These are phyloP conservation scores for Hura crepitans DNA, from an alignment of 441 rosid genomes.

Conservation along the genomic window DNA sequence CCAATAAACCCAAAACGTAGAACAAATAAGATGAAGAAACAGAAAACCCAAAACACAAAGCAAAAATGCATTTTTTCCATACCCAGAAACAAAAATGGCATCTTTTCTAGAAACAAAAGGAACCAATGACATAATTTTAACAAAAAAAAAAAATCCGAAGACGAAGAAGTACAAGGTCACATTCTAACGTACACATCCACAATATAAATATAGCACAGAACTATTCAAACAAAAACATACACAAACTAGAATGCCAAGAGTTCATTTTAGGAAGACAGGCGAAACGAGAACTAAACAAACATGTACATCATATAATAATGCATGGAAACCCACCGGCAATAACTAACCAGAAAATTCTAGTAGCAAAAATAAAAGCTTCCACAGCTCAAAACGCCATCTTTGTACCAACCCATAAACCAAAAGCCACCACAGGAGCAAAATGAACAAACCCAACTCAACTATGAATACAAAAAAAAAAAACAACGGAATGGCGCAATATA, in stretches of 20 bases:
- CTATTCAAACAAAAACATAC: neutral
- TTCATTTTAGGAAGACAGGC: neutral
- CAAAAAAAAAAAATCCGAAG: neutral
- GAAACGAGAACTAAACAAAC: constrained; percentile 11
- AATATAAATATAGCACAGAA: neutral
- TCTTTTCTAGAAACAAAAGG: neutral
- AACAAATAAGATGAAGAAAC: neutral
- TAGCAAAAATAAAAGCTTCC: constrained; percentile 5
- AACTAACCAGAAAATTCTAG: neutral
- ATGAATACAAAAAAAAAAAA: constrained; percentile 1
- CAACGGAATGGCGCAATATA: constrained; percentile 24
- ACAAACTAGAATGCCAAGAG: neutral
- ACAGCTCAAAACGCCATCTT: constrained; percentile 19
- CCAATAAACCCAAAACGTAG: neutral
- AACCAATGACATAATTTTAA: neutral
- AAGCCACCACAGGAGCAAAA: constrained; percentile 7
- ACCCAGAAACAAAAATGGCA: neutral
- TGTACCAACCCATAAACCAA: constrained; percentile 12
- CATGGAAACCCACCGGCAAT: neutral
- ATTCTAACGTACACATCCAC: neutral
- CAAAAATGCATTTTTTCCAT: neutral
- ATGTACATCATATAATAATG: neutral
- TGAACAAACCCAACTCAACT: constrained; percentile 18
- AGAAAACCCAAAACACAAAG: neutral
- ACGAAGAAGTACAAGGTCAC: neutral